phyloP scores from a whole-genome alignment of 2,329 filamentous ascomycete genomes.

The Pyrenochaeta sp. region DNA sequence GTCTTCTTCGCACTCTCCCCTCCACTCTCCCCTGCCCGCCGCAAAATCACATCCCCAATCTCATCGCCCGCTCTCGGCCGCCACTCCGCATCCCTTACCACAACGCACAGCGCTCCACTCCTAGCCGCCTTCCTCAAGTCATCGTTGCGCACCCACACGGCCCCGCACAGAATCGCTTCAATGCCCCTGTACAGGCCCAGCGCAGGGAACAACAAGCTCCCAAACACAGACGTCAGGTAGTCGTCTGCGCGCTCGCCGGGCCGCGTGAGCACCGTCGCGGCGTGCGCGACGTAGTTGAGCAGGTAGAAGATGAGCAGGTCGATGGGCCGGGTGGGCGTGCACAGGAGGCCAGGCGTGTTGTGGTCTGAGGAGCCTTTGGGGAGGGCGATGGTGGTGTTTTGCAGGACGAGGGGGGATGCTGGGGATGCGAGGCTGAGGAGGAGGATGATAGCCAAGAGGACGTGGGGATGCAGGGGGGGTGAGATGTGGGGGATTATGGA shows the following conservation, averaged over 20 bases:
- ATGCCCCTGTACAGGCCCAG: constrained; percentile 35
- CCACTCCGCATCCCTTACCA: constrained; percentile 34
- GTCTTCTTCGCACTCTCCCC: background rate
- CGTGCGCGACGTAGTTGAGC: constrained; percentile 48
- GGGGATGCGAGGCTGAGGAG: constrained; percentile 2
- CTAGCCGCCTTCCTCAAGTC: constrained; percentile 33
- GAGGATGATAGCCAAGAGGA: constrained; percentile 2
- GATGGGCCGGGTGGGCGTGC: constrained; percentile 30
- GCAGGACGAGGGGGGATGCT: constrained; percentile 13
- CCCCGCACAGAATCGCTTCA: constrained; percentile 28
- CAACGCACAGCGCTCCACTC: constrained; percentile 38
- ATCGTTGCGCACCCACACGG: constrained; percentile 15
- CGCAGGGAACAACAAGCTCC: constrained; percentile 31
- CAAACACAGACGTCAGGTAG: constrained; percentile 18
- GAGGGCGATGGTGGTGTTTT: constrained; percentile 27
- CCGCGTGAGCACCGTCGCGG: constrained; percentile 39
- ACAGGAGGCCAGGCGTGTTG: constrained; percentile 27
- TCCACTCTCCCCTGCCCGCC: constrained; percentile 1
- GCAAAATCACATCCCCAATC: constrained; percentile 15
- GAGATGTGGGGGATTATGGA: background rate
- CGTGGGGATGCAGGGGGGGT: background rate
- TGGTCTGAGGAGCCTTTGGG: constrained; percentile 23
- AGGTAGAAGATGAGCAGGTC: constrained; percentile 43
- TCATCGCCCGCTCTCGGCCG: constrained; percentile 23
- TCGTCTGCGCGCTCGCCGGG: constrained; percentile 36